Evolutionary conservation across 1,139 yeast genomes (phyloP), one percentile per base, ranked within the genome.

Genomic region (Geotrichum citri-aurantii): DNA sequence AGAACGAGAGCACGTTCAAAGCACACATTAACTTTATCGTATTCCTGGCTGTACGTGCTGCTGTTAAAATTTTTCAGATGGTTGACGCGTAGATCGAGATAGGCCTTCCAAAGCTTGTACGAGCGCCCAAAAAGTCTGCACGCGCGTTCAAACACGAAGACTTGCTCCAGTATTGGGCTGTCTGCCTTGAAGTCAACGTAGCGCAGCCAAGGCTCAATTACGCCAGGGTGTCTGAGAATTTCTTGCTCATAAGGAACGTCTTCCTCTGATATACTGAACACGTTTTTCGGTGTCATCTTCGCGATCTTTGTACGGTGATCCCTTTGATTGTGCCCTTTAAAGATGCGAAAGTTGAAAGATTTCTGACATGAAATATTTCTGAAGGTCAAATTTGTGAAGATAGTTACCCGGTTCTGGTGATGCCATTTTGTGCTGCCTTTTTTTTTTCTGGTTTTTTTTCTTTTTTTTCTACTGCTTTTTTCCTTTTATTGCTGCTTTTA

Each of bases 41-140:
- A 77, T 57, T 76, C 77, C n/a, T 60, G 57, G 17, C 63, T 65
- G 60, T 74, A 69, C 1, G 50, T 40, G 23, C 72, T 67, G 17
- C 75, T 73, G 58, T 71, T 68, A 24, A 73, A 56, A 3, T 68
- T 67, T 23, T 69, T 63, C n/a, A 76, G 65, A 24, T 71, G 63
- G 14, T 66, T 68, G 1, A 74, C 64, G 33, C 85, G 68, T 26
- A 79, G 64, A 33, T 77, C 79, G 37, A 85, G 66, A 63, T 83
- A 84, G n/a, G 69, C 51, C 58, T 71, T 69, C 91, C 91, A 85
- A 50, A 86, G 68, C 63, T 81, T 79, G 64, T 78, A 77, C 0
- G 84, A 78, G 47, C 81, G 68, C n/a, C 79, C 79, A 26, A 84
- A 68, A 12, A 71, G 68, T 7, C 65, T 62, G 8, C 83, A 79